Conservation (phyloP, 2,329 filamentous ascomycete species). For the Tolypocladium endophyticum region DNA sequence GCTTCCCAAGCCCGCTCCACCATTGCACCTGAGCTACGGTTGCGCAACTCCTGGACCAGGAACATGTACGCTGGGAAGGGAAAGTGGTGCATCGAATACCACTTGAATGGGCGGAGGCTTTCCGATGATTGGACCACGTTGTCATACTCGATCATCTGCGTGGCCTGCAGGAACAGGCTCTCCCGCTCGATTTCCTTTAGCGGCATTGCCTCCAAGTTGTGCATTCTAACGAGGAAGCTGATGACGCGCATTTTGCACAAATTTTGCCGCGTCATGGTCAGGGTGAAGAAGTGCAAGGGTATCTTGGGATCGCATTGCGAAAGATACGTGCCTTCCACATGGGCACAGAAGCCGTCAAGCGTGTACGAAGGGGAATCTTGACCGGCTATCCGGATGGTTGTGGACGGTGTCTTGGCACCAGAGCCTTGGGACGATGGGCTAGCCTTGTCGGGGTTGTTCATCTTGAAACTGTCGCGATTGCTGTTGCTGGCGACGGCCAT, state of each 20-base stretch:
- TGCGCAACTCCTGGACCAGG: slow-evolving; percentile 43
- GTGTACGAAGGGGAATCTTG: slow-evolving; percentile 38
- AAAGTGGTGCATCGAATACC: slow-evolving; percentile 50
- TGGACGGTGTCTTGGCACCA: slow-evolving; percentile 12
- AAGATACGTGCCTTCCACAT: slow-evolving; percentile 47
- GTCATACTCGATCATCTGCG: slow-evolving; percentile 49
- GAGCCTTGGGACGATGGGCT: slow-evolving; percentile 10
- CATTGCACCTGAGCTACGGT: slow-evolving; percentile 40
- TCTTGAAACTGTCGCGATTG: slow-evolving; percentile 24
- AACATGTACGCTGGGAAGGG: slow-evolving; percentile 53
- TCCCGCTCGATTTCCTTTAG: slow-evolving; percentile 39
- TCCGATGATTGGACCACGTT: slow-evolving; percentile 42
- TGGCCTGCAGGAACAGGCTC: slow-evolving; percentile 41
- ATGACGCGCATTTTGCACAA: slow-evolving; percentile 47
- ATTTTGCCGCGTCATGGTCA: slow-evolving; percentile 44
- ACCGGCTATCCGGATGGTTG: slow-evolving; percentile 35
- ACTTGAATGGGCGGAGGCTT: slow-evolving; percentile 40
- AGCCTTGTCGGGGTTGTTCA: slow-evolving; percentile 16
- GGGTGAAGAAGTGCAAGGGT: slow-evolving; percentile 47
- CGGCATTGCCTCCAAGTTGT: slow-evolving; percentile 24
- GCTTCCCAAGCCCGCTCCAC: slow-evolving; percentile 49
- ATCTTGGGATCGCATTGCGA: slow-evolving; percentile 46
- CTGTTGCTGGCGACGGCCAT: slow-evolving; percentile 40
- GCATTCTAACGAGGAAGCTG: slow-evolving; percentile 40
- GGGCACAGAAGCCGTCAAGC: slow-evolving; percentile 40